Evolutionary conservation across 2,329 filamentous ascomycete species (phyloP), one percentile per base, ranked within the genome.

Genomic region (Aspergillus persii): DNA sequence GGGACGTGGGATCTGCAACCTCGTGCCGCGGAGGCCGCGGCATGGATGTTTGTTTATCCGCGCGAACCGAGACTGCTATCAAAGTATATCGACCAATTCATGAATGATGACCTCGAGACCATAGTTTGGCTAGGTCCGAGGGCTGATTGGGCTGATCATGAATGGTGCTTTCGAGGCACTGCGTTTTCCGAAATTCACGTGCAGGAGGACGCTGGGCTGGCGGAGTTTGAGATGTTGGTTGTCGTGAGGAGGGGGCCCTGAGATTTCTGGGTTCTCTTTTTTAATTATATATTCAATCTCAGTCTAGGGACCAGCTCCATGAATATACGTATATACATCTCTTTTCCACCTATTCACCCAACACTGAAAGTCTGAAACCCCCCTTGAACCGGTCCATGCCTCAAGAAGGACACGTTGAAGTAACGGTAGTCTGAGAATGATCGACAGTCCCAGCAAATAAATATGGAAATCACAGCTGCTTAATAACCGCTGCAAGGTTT

Each of bases 21-120:
- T 1, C 69, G 78, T 9, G 80, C 80, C 3, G 61, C 69, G 4
- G 62, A 76, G n/a, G 80, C 80, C 8, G 59, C 64, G 1, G 73
- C 71, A n/a, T 79, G 82, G 77, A 69, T 84, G 60, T 84, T 85
- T 69, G 79, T 84, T 29, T 85, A 84, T 63, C 83, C 83, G 1
- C 77, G 81, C 12, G 72, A 79, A n/a, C 74, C 79, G 3, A 74
- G 68, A 3, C 67, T 85, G 9, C 62, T 84, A 11, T 62, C 61
- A 2, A 73, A 72, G 57, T 84, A 85, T 61, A 48, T 84, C 30
- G 64, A 75, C 33, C 44, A 18, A 1, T 66, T 68, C 55, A 63
- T 60, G 0, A 41, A 50, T 56, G n/a, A 50, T 26, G 31, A 48
- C 8, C 58, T 67, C 15, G 56, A 66, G 39, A n/a, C 64, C n/a